Base-by-base conservation (phyloP, 345 rosid genomes). In the Rhodamnia rubescens region DNA sequence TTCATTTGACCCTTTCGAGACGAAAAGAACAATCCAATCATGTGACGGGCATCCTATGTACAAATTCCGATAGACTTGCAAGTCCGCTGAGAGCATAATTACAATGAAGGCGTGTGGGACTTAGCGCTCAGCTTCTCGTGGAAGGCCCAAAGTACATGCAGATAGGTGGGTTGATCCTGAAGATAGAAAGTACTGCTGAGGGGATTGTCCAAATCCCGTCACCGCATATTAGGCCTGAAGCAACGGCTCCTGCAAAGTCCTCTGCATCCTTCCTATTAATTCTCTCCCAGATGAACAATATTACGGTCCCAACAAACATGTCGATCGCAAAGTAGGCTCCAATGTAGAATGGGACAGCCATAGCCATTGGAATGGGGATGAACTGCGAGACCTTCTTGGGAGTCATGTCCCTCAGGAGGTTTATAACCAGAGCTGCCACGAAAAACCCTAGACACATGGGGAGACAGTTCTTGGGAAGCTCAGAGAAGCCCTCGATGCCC, bases 191-290 rank as follows among this genome's bases (percentile, higher is more conserved):
- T n/a, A 95, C 64, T 4, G 99, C 98, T 2, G 98, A 94, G 14
- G 99, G 98, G 69, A 96, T 89, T 5, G 96, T 96, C 99, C 98
- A 96, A 53, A 96, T 94, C 20, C 98, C 99, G 1, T 96, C 99
- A 0, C 98, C 99, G 11, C 98, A 95, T 82, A 96, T 96, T 85
- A 94, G 89, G 27, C 99, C 99, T 1, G 98, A 96, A 24, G 99
- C 98, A 85, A 96, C 96, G 7, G 98, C 98, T 24, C 96, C 98
- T 0, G 94, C 88, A 69, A 75, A 95, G 85, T 96, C 98, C 83
- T 96, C 95, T 6, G 99, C 92, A 49, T 89, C 95, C 91, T 93
- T 94, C 89, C 88, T 61, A 61, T 92, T 93, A 15, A 94, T 87
- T 75, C 89, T 86, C 87, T 96, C 98, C 99, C 98, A 96, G 42